These are phyloP conservation scores for Colletotrichum echinochloae DNA, from an alignment of 2,329 filamentous ascomycete genomes.

Conservation along the genomic window DNA sequence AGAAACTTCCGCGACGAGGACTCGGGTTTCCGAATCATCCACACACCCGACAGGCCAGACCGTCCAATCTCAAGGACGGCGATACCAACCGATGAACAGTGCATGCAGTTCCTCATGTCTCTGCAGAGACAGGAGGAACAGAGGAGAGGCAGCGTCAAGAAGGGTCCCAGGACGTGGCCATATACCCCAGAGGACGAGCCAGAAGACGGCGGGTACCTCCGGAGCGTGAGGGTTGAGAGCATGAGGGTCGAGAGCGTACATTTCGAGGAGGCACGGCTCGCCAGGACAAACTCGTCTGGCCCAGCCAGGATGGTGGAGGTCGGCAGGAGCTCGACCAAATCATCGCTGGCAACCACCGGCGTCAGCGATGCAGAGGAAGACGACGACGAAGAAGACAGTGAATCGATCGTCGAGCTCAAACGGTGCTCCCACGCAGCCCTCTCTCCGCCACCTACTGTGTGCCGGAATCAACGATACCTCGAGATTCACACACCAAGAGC, in stretches of 20 bases:
- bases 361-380: slow-evolving; percentile 16
- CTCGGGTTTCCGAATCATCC: slow-evolving; percentile 29
- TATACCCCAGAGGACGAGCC: slow-evolving; percentile 25
- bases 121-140: slow-evolving; percentile 36
- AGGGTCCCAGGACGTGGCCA: slow-evolving; percentile 29
- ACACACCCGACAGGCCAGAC: slow-evolving; percentile 40
- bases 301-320: slow-evolving; percentile 35
- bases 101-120: slow-evolving; percentile 41
- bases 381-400: neutral
- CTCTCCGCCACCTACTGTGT: slow-evolving; percentile 28
- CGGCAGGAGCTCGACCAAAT: slow-evolving; percentile 34
- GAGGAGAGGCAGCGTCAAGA: slow-evolving; percentile 24
- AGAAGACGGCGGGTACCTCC: slow-evolving; percentile 22
- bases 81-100: slow-evolving; percentile 41
- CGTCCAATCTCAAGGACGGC: slow-evolving; percentile 34
- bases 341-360: slow-evolving; percentile 14
- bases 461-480: slow-evolving; percentile 10
- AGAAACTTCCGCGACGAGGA: slow-evolving; percentile 2
- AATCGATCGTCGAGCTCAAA: neutral
- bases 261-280: slow-evolving; percentile 34
- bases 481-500: slow-evolving; percentile 15
- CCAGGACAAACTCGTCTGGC: slow-evolving; percentile 34
- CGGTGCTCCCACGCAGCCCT: neutral
- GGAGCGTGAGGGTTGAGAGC: slow-evolving; percentile 32
- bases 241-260: slow-evolving; percentile 37